Evolutionary conservation across 2,329 filamentous ascomycete genomes (phyloP), one percentile per base, ranked within the genome.

Genomic region (Iodosphaeria phyllophila): DNA sequence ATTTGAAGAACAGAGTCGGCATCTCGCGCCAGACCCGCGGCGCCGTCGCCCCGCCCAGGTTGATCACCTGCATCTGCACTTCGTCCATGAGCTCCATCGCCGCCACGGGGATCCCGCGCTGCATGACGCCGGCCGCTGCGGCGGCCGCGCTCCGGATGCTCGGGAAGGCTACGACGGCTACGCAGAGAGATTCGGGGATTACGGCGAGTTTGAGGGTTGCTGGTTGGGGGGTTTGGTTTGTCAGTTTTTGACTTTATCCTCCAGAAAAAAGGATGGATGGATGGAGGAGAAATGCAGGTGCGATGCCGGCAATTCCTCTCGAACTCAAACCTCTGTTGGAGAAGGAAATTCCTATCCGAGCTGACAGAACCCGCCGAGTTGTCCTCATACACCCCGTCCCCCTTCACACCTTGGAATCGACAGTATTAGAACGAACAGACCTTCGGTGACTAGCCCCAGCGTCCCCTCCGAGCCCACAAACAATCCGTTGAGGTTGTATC

Each of bases 61-160:
- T 89, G 41, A 89, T 72, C 1, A 86, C 75, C 33, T 58, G 64
- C 79, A 89, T 89, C 48, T 84, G 77, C 4, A 86, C 74, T 29
- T 89, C 79, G 41, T 89, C 79, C 75, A 89, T 82, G 36, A 89
- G 70, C 48, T 89, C 79, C 66, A 84, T 74, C 4, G 74, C 74
- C 1, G 73, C 75, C 5, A 84, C 62, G 0, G 74, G 76, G 4
- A 83, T 58, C 0, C 74, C 77, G 1, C 69, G 62, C 37, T 76
- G 68, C 59, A 86, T 76, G n/a, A 86, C 67, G 24, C 64, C 66
- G 2, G 74, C 73, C 0, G 78, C 78, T 0, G 77, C 75, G 0
- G 71, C 61, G 0, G 78, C 77, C 2, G 79, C 79, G 43, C 78
- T 70, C 15, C 75, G 66, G 32, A 86, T 80, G 1, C 64, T 69